Conservation (phyloP, 1,139 yeast species). For the Pneumocystis wakefieldiae region DNA sequence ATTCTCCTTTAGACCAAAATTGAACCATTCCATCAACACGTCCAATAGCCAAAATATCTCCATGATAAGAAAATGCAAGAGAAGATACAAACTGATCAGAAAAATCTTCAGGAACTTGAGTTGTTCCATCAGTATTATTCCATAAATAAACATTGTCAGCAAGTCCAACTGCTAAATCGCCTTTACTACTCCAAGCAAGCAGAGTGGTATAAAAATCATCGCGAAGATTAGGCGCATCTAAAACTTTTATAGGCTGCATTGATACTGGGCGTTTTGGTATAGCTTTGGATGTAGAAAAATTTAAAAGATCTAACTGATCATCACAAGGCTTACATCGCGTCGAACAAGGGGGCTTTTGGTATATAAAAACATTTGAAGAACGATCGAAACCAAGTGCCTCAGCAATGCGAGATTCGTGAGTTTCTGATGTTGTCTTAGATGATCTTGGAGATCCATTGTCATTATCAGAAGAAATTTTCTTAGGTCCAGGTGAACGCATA, state of each 20-base stretch:
- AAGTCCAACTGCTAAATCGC: slow-evolving; percentile 54
- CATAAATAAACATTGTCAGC: slow-evolving; percentile 49
- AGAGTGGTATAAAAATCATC: slow-evolving; percentile 72
- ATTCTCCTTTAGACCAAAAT: slow-evolving; percentile 22
- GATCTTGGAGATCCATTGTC: background rate
- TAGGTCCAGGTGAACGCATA: background rate
- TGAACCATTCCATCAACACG: slow-evolving; percentile 38
- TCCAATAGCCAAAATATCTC: slow-evolving; percentile 42
- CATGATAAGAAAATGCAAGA: slow-evolving; percentile 33
- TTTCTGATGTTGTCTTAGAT: background rate
- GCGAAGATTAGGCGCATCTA: slow-evolving; percentile 62
- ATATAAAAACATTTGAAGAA: background rate
- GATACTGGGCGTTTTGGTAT: slow-evolving; percentile 3
- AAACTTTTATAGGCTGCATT: slow-evolving; percentile 24
- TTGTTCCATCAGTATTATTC: slow-evolving; percentile 31
- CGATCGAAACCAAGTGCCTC: background rate
- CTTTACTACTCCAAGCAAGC: slow-evolving; percentile 48
- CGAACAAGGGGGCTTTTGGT: background rate
- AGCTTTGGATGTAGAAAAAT: background rate
- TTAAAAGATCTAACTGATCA: background rate
- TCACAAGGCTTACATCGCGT: background rate
- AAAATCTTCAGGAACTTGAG: slow-evolving; percentile 17
- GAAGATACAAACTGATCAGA: slow-evolving; percentile 32
- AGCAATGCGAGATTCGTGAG: background rate
- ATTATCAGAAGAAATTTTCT: background rate